A percentile compares a stretch with the other conserved stretches of the same genome.
These are phyloP conservation scores for Arachis monticola DNA, from an alignment of 331 rosid species.

Conservation along the genomic window DNA sequence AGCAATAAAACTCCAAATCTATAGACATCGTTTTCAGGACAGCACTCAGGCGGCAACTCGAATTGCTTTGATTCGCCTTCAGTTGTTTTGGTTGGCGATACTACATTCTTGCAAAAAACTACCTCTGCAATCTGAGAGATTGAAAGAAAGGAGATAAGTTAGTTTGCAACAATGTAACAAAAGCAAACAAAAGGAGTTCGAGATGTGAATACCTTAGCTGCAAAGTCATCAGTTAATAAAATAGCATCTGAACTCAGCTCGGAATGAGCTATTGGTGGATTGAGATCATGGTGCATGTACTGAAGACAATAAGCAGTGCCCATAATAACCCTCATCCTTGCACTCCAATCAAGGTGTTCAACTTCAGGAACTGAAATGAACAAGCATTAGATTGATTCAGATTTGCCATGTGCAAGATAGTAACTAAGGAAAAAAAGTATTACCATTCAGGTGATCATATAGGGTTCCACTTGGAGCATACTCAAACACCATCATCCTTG, in stretches of 20 bases:
- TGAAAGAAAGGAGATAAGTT: slow-evolving; percentile 30
- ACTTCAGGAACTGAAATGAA: slow-evolving; percentile 72
- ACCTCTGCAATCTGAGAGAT: slow-evolving; percentile 69
- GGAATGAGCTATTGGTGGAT: slow-evolving; percentile 78
- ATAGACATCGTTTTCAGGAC: slow-evolving; percentile 78
- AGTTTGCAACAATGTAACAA: neutral
- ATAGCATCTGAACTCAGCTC: slow-evolving; percentile 57
- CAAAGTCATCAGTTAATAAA: slow-evolving; percentile 85
- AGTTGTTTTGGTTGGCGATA: slow-evolving; percentile 26
- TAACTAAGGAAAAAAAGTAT: slow-evolving; percentile 22
- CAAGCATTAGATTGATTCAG: slow-evolving; percentile 3
- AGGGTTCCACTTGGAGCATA: slow-evolving; percentile 92
- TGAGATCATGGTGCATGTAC: slow-evolving; percentile 93
- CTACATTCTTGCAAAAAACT: slow-evolving; percentile 45
- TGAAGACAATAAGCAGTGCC: slow-evolving; percentile 92
- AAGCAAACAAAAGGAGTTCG: slow-evolving; percentile 19
- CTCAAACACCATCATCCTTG: slow-evolving; percentile 97
- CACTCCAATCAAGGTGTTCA: slow-evolving; percentile 92
- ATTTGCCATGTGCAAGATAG: slow-evolving; percentile 7
- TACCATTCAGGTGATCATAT: slow-evolving; percentile 92
- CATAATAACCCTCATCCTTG: slow-evolving; percentile 84
- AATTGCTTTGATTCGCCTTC: slow-evolving; percentile 55
- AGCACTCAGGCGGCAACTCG: slow-evolving; percentile 60
- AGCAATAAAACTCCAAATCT: slow-evolving; percentile 76
- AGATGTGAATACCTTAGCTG: slow-evolving; percentile 73